Percentiles rank a stretch among this genome's conserved stretches.
Conservation (phyloP, 1,284 basidiomycete genomes). For the Ustilago bromivora region DNA sequence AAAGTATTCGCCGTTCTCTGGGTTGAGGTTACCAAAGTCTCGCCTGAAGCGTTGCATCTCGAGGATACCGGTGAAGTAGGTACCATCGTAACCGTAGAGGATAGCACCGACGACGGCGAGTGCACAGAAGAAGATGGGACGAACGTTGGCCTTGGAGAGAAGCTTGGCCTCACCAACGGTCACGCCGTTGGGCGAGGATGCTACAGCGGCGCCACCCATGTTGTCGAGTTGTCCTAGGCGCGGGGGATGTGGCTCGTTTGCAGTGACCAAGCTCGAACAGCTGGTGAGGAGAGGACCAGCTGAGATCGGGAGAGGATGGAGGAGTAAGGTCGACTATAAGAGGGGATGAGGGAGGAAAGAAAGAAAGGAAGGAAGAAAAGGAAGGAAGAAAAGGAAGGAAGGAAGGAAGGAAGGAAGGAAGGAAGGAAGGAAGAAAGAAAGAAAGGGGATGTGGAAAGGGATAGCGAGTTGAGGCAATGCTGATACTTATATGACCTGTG, state of each 20-base stretch:
- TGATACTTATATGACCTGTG: conserved; percentile 9
- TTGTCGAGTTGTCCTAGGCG: not conserved
- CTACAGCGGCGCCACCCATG: conserved; percentile 40
- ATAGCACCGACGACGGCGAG: conserved; percentile 66
- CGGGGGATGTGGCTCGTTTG: not conserved
- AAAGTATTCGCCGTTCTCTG: conserved; percentile 39
- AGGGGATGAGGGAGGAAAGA: not conserved
- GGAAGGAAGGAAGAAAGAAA: not conserved
- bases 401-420: not conserved
- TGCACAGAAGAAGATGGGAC: conserved; percentile 67
- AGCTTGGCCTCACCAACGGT: conserved; percentile 56
- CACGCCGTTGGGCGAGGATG: conserved; percentile 32
- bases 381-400: not conserved
- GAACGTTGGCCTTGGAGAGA: conserved; percentile 64
- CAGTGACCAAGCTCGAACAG: not conserved
- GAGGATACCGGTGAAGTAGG: conserved; percentile 67
- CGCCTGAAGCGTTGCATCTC: conserved; percentile 66
- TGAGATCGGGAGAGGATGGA: not conserved
- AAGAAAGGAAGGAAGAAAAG: not conserved
- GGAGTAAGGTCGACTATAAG: too few relatives aligned
- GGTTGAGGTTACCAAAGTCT: conserved; percentile 62
- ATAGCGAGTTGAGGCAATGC: not conserved
- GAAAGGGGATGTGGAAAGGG: not conserved
- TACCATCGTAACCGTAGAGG: conserved; percentile 70
- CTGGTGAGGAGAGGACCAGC: not conserved